Conservation (phyloP, 352 stramenopile species). For the Phytophthora constricta region DNA sequence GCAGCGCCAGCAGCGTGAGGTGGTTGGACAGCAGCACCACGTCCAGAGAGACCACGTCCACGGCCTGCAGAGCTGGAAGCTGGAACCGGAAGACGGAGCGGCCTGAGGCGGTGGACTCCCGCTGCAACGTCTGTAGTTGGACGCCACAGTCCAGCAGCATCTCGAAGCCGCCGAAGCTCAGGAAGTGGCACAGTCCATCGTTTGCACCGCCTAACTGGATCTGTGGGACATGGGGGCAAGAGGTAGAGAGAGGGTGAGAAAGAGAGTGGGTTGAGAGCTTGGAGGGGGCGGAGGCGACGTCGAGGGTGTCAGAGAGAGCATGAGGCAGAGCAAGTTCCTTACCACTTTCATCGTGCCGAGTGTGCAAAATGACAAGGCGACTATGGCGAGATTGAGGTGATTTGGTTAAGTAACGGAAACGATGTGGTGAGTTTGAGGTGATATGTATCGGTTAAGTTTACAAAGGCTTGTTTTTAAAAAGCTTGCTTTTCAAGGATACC, state of each 20-base stretch:
- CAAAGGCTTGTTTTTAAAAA: no score
- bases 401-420: no score
- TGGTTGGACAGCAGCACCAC: slow-evolving; percentile 81
- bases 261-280: slow-evolving; percentile 6
- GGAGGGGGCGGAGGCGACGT: neutral
- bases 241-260: slow-evolving; percentile 30
- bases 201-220: slow-evolving; percentile 79
- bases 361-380: no score
- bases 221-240: slow-evolving; percentile 32
- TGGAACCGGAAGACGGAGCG: slow-evolving; percentile 31
- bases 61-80: slow-evolving; percentile 45
- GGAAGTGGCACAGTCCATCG: slow-evolving; percentile 79
- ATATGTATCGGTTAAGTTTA: no score
- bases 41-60: slow-evolving; percentile 75
- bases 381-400: no score
- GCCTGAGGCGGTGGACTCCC: neutral
- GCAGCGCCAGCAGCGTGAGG: slow-evolving; percentile 69
- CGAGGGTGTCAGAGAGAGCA: slow-evolving; percentile 4
- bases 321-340: slow-evolving; percentile 13
- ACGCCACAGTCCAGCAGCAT: slow-evolving; percentile 84
- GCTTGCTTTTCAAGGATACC: no score
- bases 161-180: slow-evolving; percentile 81
- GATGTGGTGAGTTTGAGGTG: no score
- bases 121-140: slow-evolving; percentile 23
- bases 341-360: slow-evolving; percentile 45